phyloP scores from a whole-genome alignment of 164 flowering plant genomes.

The Vitis rotundifolia region DNA sequence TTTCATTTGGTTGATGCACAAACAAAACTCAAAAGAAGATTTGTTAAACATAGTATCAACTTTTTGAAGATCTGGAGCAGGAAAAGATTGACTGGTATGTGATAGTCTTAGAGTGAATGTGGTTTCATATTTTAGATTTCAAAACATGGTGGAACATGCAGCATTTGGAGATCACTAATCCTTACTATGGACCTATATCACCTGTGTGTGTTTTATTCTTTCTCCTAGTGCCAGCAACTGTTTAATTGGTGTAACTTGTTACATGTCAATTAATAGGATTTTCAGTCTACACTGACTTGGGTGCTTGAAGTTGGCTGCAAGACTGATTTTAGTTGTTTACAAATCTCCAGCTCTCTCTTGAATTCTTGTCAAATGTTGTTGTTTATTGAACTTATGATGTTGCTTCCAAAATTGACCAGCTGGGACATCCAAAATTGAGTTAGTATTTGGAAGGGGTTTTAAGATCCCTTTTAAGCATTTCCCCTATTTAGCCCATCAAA shows the following conservation, averaged over 20 bases:
- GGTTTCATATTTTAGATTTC: conserved; percentile 34
- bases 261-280: too few species aligned
- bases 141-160: conserved; percentile 56
- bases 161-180: conserved; percentile 98
- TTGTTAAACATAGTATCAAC: conserved; percentile 63
- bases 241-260: background rate
- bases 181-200: conserved; percentile 7
- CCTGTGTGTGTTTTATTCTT: background rate
- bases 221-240: background rate
- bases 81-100: conserved; percentile 24
- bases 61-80: conserved; percentile 92
- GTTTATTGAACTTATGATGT: too few species aligned
- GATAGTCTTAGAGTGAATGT: background rate
- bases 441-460: too few species aligned
- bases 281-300: too few species aligned
- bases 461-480: too few species aligned
- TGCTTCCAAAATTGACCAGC: too few species aligned
- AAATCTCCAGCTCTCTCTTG: too few species aligned
- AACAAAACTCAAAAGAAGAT: conserved; percentile 58
- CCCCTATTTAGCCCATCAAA: too few species aligned
- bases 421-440: too few species aligned
- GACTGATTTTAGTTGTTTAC: too few species aligned
- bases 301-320: too few species aligned
- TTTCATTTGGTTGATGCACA: conserved; percentile 51
- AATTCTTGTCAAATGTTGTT: too few species aligned